Percentiles rank a stretch among this genome's conserved stretches.
These are phyloP conservation scores for Raffaelea arxii DNA, from an alignment of 2,329 filamentous ascomycete species.

Conservation along the genomic window DNA sequence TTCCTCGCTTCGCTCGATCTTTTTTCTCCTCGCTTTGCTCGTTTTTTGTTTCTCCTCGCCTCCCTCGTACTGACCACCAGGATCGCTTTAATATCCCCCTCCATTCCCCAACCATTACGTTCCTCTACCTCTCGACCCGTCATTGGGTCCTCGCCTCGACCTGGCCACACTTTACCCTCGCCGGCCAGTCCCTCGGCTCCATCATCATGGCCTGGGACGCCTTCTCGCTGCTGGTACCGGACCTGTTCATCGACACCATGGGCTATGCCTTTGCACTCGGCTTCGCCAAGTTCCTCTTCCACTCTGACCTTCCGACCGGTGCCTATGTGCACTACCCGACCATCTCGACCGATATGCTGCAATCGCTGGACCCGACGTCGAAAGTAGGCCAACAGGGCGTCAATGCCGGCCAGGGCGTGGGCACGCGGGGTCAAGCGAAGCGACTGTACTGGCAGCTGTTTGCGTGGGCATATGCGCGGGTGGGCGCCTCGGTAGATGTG, in stretches of 20 bases:
- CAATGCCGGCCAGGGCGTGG: slow-evolving; percentile 73
- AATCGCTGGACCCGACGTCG: slow-evolving; percentile 59
- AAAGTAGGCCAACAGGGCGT: slow-evolving; percentile 56
- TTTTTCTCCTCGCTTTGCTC: not conserved
- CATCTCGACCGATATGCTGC: slow-evolving; percentile 96
- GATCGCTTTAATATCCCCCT: slow-evolving; percentile 88
- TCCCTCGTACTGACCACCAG: slow-evolving; percentile 27
- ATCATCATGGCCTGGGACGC: slow-evolving; percentile 83
- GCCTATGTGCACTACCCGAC: slow-evolving; percentile 98
- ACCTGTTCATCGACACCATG: slow-evolving; percentile 96
- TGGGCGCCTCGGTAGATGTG: slow-evolving; percentile 76
- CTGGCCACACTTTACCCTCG: slow-evolving; percentile 85
- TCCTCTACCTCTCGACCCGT: slow-evolving; percentile 84
- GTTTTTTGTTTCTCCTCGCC: not conserved
- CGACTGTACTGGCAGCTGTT: slow-evolving; percentile 80
- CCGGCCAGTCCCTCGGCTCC: slow-evolving; percentile 89
- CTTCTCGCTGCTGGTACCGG: slow-evolving; percentile 82
- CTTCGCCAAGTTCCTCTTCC: slow-evolving; percentile 73
- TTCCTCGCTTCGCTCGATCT: too few species aligned
- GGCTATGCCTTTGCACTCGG: slow-evolving; percentile 89
- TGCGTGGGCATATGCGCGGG: slow-evolving; percentile 69
- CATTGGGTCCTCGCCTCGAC: slow-evolving; percentile 77
- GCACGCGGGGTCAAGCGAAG: slow-evolving; percentile 62
- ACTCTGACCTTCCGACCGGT: slow-evolving; percentile 67
- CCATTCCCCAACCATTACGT: slow-evolving; percentile 70